Conservation (phyloP, 805 yeast genomes). For the Millerozyma miso region DNA sequence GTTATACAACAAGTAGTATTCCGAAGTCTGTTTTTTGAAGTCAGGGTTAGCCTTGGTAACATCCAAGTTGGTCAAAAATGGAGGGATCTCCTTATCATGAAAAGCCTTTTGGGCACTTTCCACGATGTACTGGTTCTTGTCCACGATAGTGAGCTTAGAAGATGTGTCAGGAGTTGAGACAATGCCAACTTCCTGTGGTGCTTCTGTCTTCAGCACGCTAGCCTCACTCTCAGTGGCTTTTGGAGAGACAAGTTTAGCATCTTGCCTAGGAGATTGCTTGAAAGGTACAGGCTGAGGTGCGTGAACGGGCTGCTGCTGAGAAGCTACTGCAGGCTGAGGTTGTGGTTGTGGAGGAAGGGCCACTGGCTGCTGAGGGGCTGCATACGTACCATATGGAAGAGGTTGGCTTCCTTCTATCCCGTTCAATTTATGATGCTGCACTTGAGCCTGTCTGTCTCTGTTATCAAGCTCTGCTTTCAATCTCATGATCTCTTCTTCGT, state of each 20-base stretch:
- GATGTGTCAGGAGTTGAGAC: slow-evolving; percentile 23
- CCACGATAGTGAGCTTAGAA: slow-evolving; percentile 32
- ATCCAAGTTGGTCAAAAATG: slow-evolving; percentile 77
- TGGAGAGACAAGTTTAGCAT: slow-evolving; percentile 10
- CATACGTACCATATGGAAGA: slow-evolving; percentile 11
- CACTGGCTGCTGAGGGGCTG: slow-evolving; percentile 11
- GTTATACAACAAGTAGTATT: slow-evolving; percentile 85
- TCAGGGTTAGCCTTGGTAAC: slow-evolving; percentile 70
- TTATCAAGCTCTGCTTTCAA: slow-evolving; percentile 82
- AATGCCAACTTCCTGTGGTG: slow-evolving; percentile 12
- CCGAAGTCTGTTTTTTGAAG: slow-evolving; percentile 76
- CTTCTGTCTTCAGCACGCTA: slow-evolving; percentile 3
- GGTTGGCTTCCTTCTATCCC: slow-evolving; percentile 9
- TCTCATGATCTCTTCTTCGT: slow-evolving; percentile 86
- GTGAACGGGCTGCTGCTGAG: slow-evolving; percentile 6
- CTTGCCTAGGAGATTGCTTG: slow-evolving; percentile 16
- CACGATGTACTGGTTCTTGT: slow-evolving; percentile 39
- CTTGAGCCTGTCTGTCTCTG: slow-evolving; percentile 61
- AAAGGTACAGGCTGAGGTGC: slow-evolving; percentile 12
- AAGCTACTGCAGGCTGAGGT: slow-evolving; percentile 18
- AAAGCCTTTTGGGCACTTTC: slow-evolving; percentile 42
- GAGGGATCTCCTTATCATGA: slow-evolving; percentile 74
- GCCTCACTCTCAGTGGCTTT: slow-evolving; percentile 11
- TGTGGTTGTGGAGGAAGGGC: slow-evolving; percentile 13
- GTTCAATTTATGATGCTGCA: slow-evolving; percentile 17